Percentiles rank a stretch among this genome's conserved stretches.
These are phyloP conservation scores for Euryodendron excelsum DNA, from an alignment of 148 eudicot genomes.

Conservation along the genomic window DNA sequence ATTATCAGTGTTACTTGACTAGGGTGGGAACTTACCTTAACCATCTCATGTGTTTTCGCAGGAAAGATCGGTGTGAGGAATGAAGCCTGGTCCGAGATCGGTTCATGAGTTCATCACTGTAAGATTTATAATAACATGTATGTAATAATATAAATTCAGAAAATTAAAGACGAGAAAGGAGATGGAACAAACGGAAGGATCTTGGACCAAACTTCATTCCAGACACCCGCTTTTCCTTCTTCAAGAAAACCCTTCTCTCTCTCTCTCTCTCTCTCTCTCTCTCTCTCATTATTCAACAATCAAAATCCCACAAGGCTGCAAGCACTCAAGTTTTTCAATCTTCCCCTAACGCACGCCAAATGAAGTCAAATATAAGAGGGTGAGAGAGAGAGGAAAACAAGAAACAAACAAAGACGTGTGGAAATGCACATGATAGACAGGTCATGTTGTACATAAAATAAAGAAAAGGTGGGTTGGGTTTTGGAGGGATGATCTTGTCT, in stretches of 20 bases:
- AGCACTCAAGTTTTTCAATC: background rate
- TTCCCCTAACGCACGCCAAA: background rate
- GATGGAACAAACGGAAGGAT: constrained; percentile 12
- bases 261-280: constrained; percentile 12
- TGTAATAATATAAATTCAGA: too few species aligned
- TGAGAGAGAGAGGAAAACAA: background rate
- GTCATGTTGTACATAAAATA: constrained; percentile 25
- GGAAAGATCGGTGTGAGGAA: constrained; percentile 47
- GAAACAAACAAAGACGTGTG: constrained; percentile 2
- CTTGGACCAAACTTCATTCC: constrained; percentile 63
- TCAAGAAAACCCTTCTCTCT: background rate
- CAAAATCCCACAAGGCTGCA: constrained; percentile 14
- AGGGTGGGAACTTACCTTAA: too few species aligned
- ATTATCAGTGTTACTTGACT: too few species aligned
- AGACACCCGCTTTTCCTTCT: constrained; percentile 30
- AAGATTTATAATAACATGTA: too few species aligned
- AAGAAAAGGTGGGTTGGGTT: constrained; percentile 25
- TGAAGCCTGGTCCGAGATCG: constrained; percentile 82
- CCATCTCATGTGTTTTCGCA: background rate
- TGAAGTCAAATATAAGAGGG: background rate
- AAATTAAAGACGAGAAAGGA: background rate
- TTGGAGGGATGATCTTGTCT: constrained; percentile 36
- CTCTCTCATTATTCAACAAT: constrained; percentile 27
- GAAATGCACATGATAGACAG: constrained; percentile 37
- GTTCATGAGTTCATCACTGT: background rate